phyloP scores from a whole-genome alignment of 169 alveolate genomes.

The Plasmodium billcollinsi region DNA sequence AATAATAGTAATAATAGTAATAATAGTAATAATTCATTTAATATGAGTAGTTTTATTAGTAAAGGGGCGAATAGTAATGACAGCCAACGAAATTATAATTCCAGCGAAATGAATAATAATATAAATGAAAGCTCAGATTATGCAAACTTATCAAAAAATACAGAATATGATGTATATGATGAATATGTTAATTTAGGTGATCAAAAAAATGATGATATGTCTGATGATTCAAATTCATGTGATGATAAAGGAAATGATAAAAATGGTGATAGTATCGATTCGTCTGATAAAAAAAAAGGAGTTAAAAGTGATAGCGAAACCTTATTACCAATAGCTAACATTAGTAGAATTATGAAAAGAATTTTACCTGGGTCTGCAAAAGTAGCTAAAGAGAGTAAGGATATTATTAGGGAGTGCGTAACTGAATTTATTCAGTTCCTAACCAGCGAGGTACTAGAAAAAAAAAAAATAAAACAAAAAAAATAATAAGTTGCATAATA shows the following conservation, averaged over 20 bases:
- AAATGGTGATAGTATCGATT: slow-evolving; percentile 1
- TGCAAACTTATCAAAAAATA: background rate
- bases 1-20: background rate
- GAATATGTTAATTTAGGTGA: slow-evolving; percentile 21
- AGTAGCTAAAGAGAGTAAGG: slow-evolving; percentile 95
- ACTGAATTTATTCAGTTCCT: slow-evolving; percentile 95
- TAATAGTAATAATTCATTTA: background rate
- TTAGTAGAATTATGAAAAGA: slow-evolving; percentile 95
- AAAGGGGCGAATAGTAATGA: background rate
- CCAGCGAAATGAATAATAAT: background rate
- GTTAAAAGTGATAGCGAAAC: slow-evolving; percentile 40
- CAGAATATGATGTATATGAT: slow-evolving; percentile 15
- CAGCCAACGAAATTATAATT: background rate
- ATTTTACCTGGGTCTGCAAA: slow-evolving; percentile 94
- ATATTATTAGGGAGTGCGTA: slow-evolving; percentile 95
- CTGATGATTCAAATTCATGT: slow-evolving; percentile 33
- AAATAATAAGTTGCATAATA: background rate
- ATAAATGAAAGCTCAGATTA: slow-evolving; percentile 13
- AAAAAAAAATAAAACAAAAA: background rate
- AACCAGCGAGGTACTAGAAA: slow-evolving; percentile 89
- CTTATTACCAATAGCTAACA: slow-evolving; percentile 95
- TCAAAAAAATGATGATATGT: slow-evolving; percentile 31
- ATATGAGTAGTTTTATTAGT: background rate
- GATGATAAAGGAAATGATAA: slow-evolving; percentile 37
- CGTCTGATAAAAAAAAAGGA: slow-evolving; percentile 33